Percentiles rank a stretch among this genome's conserved stretches.
These are phyloP conservation scores for Aspergillus sp. DNA, from an alignment of 2,329 filamentous ascomycete genomes.

Conservation along the genomic window DNA sequence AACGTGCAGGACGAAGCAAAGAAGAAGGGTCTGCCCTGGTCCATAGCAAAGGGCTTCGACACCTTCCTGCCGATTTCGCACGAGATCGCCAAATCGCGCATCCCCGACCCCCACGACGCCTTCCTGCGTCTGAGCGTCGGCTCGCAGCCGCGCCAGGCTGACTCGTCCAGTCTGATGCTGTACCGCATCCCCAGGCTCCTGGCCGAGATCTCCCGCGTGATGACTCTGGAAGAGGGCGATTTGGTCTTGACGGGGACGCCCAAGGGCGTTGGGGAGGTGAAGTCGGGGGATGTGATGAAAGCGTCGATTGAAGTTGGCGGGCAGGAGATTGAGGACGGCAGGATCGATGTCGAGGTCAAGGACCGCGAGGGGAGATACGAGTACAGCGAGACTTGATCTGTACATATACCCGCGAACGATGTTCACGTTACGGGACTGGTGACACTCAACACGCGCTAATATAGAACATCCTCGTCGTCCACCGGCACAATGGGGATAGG, in stretches of 20 bases:
- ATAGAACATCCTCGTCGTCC: constrained; percentile 18
- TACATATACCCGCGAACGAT: no score
- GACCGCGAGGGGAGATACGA: constrained; percentile 69
- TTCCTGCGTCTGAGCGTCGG: constrained; percentile 84
- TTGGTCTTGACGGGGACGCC: constrained; percentile 94
- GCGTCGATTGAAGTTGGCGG: constrained; percentile 72
- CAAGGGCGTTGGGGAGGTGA: constrained; percentile 83
- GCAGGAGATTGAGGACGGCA: constrained; percentile 74
- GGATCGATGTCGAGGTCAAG: constrained; percentile 72
- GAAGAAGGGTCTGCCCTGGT: constrained; percentile 92
- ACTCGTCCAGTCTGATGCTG: constrained; percentile 89
- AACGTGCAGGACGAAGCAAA: constrained; percentile 96
- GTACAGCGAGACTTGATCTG: constrained; percentile 61
- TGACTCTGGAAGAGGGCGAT: constrained; percentile 87
- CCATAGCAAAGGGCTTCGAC: constrained; percentile 94
- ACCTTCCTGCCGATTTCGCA: constrained; percentile 86
- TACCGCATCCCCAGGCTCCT: constrained; percentile 81
- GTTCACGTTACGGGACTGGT: no score
- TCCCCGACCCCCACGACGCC: constrained; percentile 79
- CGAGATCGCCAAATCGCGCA: constrained; percentile 67
- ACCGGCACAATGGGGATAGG: constrained; percentile 20
- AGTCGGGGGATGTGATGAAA: constrained; percentile 76
- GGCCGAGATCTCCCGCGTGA: constrained; percentile 86
- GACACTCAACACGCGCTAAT: no score
- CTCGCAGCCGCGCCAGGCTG: constrained; percentile 64